Conservation (phyloP, 2,329 filamentous ascomycete genomes). For the Sclerotinia spermophila region DNA sequence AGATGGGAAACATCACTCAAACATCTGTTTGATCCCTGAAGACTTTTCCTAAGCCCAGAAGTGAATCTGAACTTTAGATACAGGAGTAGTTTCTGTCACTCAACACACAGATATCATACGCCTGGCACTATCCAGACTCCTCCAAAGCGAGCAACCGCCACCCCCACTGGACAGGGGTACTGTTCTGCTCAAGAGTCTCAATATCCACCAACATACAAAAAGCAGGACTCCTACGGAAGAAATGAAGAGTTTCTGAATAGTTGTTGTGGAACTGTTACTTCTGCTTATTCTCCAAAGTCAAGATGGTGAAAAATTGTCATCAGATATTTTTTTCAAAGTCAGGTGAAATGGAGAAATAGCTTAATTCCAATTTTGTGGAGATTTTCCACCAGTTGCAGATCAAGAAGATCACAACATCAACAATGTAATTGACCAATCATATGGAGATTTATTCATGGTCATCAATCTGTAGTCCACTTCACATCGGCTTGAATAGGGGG, state of each 20-base stretch:
- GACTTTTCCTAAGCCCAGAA: neutral
- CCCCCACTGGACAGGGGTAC: neutral
- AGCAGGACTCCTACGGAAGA: neutral
- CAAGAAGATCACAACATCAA: neutral
- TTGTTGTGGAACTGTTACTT: neutral
- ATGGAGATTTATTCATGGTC: neutral
- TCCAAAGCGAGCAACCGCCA: neutral
- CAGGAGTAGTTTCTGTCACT: neutral
- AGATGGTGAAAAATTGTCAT: neutral
- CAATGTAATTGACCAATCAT: neutral
- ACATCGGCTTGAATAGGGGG: neutral
- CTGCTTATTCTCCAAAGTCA: neutral
- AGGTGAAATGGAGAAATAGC: neutral
- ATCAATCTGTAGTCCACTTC: neutral
- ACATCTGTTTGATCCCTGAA: neutral
- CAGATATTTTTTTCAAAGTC: neutral
- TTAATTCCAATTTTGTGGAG: neutral
- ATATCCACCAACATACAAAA: neutral
- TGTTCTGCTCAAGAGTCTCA: neutral
- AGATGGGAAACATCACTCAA: neutral
- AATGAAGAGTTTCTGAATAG: neutral
- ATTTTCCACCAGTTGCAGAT: neutral
- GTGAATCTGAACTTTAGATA: neutral
- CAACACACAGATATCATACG: neutral
- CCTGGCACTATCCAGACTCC: neutral